Evolutionary conservation across 2,329 filamentous ascomycete species (phyloP).

Genomic region (Epichloe typhina): DNA sequence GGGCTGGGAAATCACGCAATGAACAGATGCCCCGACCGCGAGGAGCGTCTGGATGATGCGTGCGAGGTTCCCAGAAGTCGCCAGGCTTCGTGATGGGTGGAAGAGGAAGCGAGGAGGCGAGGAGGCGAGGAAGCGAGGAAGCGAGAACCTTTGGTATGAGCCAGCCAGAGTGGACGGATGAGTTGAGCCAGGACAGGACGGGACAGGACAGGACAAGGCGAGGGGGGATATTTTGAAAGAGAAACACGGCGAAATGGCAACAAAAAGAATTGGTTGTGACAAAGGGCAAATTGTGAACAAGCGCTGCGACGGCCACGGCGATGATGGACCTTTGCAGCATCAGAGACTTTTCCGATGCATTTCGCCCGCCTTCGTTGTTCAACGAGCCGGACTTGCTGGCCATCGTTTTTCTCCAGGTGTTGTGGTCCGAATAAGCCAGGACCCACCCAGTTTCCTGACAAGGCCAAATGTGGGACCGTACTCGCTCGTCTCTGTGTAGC

Average conservation of each 20-base stretch:
- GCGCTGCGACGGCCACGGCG: conserved; percentile 4
- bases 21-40: conserved; percentile 2
- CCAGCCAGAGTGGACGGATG: conserved; percentile 4
- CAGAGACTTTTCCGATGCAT: conserved; percentile 8
- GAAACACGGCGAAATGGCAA: conserved; percentile 3
- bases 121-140: no score
- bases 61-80: background rate
- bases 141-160: background rate
- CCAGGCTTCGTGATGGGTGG: conserved; percentile 1
- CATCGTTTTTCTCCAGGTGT: conserved; percentile 26
- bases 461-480: conserved; percentile 4
- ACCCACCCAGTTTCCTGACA: conserved; percentile 9
- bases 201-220: background rate
- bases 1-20: conserved; percentile 1
- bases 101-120: conserved; percentile 1
- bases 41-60: background rate
- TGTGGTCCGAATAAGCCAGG: conserved; percentile 27
- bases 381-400: conserved; percentile 18
- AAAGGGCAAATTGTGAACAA: conserved; percentile 5
- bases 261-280: conserved; percentile 4
- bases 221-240: conserved; percentile 4
- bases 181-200: background rate
- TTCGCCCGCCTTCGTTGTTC: conserved; percentile 1
- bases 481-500: no score
- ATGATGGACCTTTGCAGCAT: conserved; percentile 11